Base-by-base conservation (phyloP, 129 eudicot genomes). In the Flaveria linearis region DNA sequence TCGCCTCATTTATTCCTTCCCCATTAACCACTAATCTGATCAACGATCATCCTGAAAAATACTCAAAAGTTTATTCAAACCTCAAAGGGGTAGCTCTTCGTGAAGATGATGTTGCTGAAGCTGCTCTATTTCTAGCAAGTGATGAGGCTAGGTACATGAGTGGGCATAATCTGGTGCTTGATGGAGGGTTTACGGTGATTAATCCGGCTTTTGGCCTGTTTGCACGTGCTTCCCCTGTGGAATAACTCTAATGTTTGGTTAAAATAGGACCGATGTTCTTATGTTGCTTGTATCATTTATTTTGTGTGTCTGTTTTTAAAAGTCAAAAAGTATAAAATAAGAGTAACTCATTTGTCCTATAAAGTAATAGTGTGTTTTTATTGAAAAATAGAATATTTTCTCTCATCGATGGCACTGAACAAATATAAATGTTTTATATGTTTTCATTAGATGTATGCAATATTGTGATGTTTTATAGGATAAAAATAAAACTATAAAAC, bases 101-200 rank as follows among this genome's bases (percentile, higher is more conserved):
- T 18, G 86, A 72, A 17, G 74, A 69, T 63, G 91, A 87, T 75
- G 87, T 87, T 60, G 86, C 91, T 1, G 63, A 56, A 30, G 88
- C 91, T 22, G 81, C 85, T 18, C 20, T 87, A 71, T 87, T 53
- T 28, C 76, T 87, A 65, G 91, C 85, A 16, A 81, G 83, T 1
- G 91, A 87, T 39, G 88, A 87, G 52, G 79, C 88, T 0, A 84
- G 82, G 57, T 87, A 78, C 41, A 82, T 87, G 36, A 78, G 84
- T 2, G 91, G 88, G 4, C 91, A 87, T 75, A 84, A 87, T 68
- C 81, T 87, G 25, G 91, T 83, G 10, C 76, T 87, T 51, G 91
- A 87, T 28, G 91, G 91, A 75, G 91, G 91, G 11, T 87, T 87
- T 68, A 87, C 88, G 6, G 60, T 68, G 18, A 74, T 74, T 9